A percentile compares a stretch with the other conserved stretches of the same genome.
Evolutionary conservation across 208 protist species (phyloP).

Genomic region (Trypanosoma mega): DNA sequence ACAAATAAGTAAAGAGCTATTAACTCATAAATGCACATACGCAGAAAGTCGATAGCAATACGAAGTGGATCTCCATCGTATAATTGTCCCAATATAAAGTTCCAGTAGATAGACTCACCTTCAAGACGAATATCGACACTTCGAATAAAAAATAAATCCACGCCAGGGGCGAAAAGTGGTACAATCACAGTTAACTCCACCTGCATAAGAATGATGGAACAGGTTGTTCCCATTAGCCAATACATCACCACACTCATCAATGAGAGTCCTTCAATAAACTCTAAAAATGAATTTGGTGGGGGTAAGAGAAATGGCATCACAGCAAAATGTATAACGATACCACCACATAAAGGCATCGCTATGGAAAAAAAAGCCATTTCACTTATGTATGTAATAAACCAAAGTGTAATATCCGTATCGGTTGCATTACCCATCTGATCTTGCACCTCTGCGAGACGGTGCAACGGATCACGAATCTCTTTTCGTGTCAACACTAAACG

Average conservation of each 20-base stretch:
- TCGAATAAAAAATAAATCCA: slow-evolving; percentile 77
- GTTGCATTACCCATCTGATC: slow-evolving; percentile 38
- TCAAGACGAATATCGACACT: slow-evolving; percentile 62
- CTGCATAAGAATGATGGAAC: slow-evolving; percentile 48
- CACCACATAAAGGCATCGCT: slow-evolving; percentile 40
- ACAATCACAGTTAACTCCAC: slow-evolving; percentile 52
- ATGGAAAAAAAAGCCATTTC: slow-evolving; percentile 59
- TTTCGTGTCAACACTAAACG: slow-evolving; percentile 32
- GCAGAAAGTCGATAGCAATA: slow-evolving; percentile 43
- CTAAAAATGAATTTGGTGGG: slow-evolving; percentile 33
- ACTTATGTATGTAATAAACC: slow-evolving; percentile 53
- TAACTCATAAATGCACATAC: slow-evolving; percentile 46
- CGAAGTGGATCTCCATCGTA: slow-evolving; percentile 59
- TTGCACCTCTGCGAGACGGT: slow-evolving; percentile 53
- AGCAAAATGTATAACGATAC: slow-evolving; percentile 58
- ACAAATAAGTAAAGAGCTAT: slow-evolving; percentile 59
- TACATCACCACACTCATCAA: slow-evolving; percentile 50
- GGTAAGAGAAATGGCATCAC: slow-evolving; percentile 50
- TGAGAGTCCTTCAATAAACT: slow-evolving; percentile 34
- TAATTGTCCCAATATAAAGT: slow-evolving; percentile 56
- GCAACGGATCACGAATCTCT: slow-evolving; percentile 27
- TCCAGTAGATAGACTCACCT: slow-evolving; percentile 42
- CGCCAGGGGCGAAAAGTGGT: slow-evolving; percentile 74
- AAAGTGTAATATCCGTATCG: slow-evolving; percentile 30
- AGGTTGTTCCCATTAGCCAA: slow-evolving; percentile 51